These are phyloP conservation scores for Chalciporus sp. DNA, from an alignment of 1,284 basidiomycete species.

Conservation along the genomic window DNA sequence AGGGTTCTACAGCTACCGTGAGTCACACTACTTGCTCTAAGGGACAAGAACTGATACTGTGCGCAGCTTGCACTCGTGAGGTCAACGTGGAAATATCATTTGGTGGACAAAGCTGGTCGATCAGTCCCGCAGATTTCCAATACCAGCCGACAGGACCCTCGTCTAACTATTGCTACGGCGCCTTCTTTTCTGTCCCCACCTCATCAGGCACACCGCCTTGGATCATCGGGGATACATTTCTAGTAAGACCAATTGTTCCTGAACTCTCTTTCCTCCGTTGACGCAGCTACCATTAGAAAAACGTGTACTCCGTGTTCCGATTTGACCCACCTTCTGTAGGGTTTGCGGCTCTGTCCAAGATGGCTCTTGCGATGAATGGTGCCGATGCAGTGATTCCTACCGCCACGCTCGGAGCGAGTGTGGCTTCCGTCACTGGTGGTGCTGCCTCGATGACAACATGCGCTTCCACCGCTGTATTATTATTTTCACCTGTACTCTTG, in stretches of 20 bases:
- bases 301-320: slow-evolving; percentile 36
- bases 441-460: slow-evolving; percentile 14
- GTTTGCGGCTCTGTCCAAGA: slow-evolving; percentile 31
- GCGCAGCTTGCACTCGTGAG: slow-evolving; percentile 42
- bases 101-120: slow-evolving; percentile 43
- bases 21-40: slow-evolving; percentile 13
- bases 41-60: slow-evolving; percentile 8
- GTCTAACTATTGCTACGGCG: slow-evolving; percentile 26
- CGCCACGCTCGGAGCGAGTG: slow-evolving; percentile 23
- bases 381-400: slow-evolving; percentile 22
- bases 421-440: slow-evolving; percentile 16
- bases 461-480: neutral
- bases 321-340: slow-evolving; percentile 33
- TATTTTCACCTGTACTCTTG: slow-evolving; percentile 16
- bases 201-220: slow-evolving; percentile 17
- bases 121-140: slow-evolving; percentile 28
- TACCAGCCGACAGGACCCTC: slow-evolving; percentile 14
- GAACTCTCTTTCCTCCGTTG: neutral
- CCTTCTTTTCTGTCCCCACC: slow-evolving; percentile 27
- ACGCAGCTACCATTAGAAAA: slow-evolving; percentile 26
- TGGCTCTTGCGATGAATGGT: slow-evolving; percentile 31
- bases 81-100: slow-evolving; percentile 51
- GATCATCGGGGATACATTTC: slow-evolving; percentile 34
- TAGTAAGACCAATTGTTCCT: slow-evolving; percentile 13
- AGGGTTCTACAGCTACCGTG: slow-evolving; percentile 52